These are phyloP conservation scores for Pachysolen tannophilus DNA, from an alignment of 805 yeast genomes.

Conservation along the genomic window DNA sequence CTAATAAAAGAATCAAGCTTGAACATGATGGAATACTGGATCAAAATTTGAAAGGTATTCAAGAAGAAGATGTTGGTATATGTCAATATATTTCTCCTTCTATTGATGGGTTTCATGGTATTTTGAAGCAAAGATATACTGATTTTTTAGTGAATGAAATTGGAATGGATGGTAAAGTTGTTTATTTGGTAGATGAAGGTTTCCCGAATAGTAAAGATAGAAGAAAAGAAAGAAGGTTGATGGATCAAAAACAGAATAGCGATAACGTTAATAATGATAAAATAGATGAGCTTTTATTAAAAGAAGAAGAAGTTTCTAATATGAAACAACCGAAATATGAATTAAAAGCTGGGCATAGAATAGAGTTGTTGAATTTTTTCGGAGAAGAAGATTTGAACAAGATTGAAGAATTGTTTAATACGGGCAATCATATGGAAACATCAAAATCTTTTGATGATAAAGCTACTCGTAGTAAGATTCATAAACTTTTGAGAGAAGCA, in stretches of 20 bases:
- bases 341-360: constrained; percentile 37
- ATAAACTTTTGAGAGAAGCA: constrained; percentile 64
- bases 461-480: constrained; percentile 67
- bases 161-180: constrained; percentile 55
- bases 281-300: constrained; percentile 16
- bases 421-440: constrained; percentile 54
- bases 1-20: neutral
- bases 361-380: constrained; percentile 41
- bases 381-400: constrained; percentile 53
- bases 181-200: constrained; percentile 73
- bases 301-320: constrained; percentile 8
- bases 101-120: constrained; percentile 64
- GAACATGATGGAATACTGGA: constrained; percentile 2
- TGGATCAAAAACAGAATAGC: constrained; percentile 30
- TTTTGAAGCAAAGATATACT: constrained; percentile 80
- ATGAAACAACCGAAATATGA: constrained; percentile 24
- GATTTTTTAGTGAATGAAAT: constrained; percentile 94
- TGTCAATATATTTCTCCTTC: constrained; percentile 52
- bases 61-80: constrained; percentile 83
- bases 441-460: constrained; percentile 55
- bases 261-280: constrained; percentile 8
- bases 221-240: constrained; percentile 33
- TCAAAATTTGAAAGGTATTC: constrained; percentile 32
- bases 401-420: constrained; percentile 45
- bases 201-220: constrained; percentile 42